Percentiles rank a stretch among this genome's conserved stretches.
Conservation (phyloP, 441 rosid genomes). For the Erodium texanum region DNA sequence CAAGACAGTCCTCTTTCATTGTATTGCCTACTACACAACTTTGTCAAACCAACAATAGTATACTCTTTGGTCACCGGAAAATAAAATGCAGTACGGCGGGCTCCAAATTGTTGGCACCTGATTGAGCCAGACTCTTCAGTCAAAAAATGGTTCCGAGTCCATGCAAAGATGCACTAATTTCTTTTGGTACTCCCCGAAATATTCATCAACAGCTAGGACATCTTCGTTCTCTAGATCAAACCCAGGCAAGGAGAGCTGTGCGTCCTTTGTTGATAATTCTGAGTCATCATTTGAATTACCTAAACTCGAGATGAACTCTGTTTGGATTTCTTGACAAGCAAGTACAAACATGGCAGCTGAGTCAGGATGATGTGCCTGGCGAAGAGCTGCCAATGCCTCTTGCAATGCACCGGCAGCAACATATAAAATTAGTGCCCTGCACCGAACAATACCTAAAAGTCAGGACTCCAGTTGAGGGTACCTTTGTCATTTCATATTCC, state of each 20-base stretch:
- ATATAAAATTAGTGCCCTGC: constrained; percentile 78
- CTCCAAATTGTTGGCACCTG: no score
- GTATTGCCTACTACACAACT: no score
- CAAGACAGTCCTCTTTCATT: no score
- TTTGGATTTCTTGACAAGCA: constrained; percentile 71
- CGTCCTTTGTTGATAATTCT: constrained; percentile 26
- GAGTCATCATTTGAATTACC: constrained; percentile 38
- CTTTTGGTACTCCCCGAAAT: constrained; percentile 80
- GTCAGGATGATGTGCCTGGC: constrained; percentile 80
- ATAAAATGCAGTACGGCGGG: no score
- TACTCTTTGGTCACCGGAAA: no score
- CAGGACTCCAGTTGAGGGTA: neutral
- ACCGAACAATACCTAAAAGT: constrained; percentile 11
- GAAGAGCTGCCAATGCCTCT: constrained; percentile 76
- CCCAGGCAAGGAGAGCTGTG: constrained; percentile 41
- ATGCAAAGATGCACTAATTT: constrained; percentile 87
- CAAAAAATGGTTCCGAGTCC: constrained; percentile 72
- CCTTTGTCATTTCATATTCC: no score
- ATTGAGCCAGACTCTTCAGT: constrained; percentile 23
- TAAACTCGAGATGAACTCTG: constrained; percentile 33
- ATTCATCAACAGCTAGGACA: constrained; percentile 73
- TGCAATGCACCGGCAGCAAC: constrained; percentile 90
- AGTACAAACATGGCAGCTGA: constrained; percentile 91
- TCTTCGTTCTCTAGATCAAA: constrained; percentile 64
- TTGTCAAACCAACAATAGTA: no score